Evolutionary conservation across 75 land plant genomes (phyloP).

Genomic region (Cryptomeria japonica): DNA sequence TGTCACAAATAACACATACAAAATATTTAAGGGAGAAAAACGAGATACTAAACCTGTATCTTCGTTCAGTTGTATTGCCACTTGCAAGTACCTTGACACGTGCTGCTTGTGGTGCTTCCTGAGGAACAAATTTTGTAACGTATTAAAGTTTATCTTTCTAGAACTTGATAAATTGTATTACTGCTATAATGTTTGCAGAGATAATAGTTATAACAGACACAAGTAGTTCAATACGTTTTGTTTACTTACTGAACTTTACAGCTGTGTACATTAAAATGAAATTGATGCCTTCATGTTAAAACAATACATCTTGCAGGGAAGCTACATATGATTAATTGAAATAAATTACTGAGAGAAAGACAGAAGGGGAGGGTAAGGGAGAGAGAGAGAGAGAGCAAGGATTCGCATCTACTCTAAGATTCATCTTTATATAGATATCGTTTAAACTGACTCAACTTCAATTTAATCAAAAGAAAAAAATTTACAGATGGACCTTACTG

Average conservation of each 20-base stretch:
- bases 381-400: not conserved
- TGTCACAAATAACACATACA: not conserved
- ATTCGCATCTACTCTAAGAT: no score
- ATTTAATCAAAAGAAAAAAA: not conserved
- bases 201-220: not conserved
- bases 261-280: not conserved
- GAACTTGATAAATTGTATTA: not conserved
- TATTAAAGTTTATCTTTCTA: not conserved
- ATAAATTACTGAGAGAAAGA: not conserved
- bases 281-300: not conserved
- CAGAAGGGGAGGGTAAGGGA: no score
- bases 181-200: not conserved
- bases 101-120: conserved; percentile 97
- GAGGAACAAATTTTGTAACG: not conserved
- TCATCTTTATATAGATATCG: not conserved
- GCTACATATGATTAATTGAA: not conserved
- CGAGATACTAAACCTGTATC: conserved; percentile 69
- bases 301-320: not conserved
- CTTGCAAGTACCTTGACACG: conserved; percentile 94
- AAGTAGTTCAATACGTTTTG: not conserved
- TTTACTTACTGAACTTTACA: not conserved
- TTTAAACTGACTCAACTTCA: not conserved
- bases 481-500: not conserved
- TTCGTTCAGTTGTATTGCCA: conserved; percentile 88
- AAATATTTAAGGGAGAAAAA: not conserved